A percentile compares a stretch with the other conserved stretches of the same genome.
Evolutionary conservation across 2,329 filamentous ascomycete species (phyloP).

Genomic region (Hymenoscyphus fraxineus): DNA sequence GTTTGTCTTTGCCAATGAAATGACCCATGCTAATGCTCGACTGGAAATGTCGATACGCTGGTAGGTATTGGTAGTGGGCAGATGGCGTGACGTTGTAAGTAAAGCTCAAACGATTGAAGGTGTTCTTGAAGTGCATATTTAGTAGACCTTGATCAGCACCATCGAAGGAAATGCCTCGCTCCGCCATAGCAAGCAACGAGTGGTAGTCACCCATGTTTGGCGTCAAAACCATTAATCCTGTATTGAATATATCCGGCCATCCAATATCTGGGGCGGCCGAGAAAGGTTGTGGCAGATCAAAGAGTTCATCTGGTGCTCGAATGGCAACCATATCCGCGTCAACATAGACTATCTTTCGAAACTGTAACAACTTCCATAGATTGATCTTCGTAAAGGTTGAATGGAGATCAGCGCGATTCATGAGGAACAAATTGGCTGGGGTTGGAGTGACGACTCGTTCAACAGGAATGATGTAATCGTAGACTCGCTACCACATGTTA

Average conservation of each 20-base stretch:
- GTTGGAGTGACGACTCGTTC: constrained; percentile 71
- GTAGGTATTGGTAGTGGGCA: constrained; percentile 94
- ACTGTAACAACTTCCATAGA: constrained; percentile 87
- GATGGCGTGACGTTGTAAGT: constrained; percentile 97
- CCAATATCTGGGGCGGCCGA: constrained; percentile 87
- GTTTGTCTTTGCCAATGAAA: constrained; percentile 90
- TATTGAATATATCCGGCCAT: constrained; percentile 98
- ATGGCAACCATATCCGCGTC: constrained; percentile 93
- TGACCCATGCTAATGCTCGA: constrained; percentile 86
- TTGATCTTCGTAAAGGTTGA: constrained; percentile 96
- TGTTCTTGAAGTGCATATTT: constrained; percentile 86
- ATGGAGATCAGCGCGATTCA: constrained; percentile 86
- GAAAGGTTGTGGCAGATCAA: constrained; percentile 59
- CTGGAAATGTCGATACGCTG: constrained; percentile 90
- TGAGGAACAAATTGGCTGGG: constrained; percentile 80
- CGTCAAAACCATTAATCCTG: constrained; percentile 88
- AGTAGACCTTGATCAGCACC: constrained; percentile 93
- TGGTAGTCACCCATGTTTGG: constrained; percentile 87
- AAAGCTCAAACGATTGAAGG: constrained; percentile 86
- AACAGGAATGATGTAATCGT: constrained; percentile 85
- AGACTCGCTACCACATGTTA: constrained; percentile 59
- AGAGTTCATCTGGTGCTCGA: constrained; percentile 88
- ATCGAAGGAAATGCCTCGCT: constrained; percentile 88
- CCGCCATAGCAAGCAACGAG: constrained; percentile 77
- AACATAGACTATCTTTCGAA: constrained; percentile 87